These are phyloP conservation scores for Populus trichocarpa DNA, from an alignment of 441 rosid species.

Conservation along the genomic window DNA sequence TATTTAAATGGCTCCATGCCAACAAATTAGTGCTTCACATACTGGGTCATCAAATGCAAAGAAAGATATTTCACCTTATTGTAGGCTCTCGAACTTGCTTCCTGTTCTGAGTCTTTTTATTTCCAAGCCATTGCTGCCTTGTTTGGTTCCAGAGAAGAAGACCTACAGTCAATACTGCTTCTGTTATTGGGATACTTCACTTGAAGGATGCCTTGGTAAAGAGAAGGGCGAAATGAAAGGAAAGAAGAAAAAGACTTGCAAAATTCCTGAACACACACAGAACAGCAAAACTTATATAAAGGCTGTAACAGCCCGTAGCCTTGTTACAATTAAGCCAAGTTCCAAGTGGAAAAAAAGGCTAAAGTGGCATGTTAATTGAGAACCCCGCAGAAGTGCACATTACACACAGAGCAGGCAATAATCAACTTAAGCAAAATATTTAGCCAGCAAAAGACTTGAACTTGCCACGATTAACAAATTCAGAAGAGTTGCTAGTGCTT, in stretches of 20 bases:
- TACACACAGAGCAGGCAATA: background rate
- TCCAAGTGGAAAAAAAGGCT: background rate
- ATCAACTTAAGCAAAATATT: background rate
- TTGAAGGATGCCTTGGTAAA: background rate
- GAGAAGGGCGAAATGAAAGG: background rate
- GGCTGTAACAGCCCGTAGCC: background rate
- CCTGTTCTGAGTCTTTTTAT: slow-evolving; percentile 33
- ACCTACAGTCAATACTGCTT: too few relatives aligned
- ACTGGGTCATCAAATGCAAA: too few relatives aligned
- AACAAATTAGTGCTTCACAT: background rate
- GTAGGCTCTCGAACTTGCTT: slow-evolving; percentile 38
- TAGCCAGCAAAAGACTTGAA: slow-evolving; percentile 8
- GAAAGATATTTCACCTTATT: too few relatives aligned
- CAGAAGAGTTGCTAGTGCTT: slow-evolving; percentile 51
- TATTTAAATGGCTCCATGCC: background rate
- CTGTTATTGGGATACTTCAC: too few relatives aligned
- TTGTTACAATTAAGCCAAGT: background rate
- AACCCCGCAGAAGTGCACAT: background rate
- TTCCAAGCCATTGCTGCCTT: slow-evolving; percentile 75
- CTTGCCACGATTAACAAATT: slow-evolving; percentile 81
- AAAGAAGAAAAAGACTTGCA: background rate
- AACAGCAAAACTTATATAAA: background rate
- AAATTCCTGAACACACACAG: background rate
- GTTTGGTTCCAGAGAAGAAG: slow-evolving; percentile 60
- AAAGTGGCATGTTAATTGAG: background rate